phyloP scores from a whole-genome alignment of 140 eudicot genomes.

The Flaveria floridana region DNA sequence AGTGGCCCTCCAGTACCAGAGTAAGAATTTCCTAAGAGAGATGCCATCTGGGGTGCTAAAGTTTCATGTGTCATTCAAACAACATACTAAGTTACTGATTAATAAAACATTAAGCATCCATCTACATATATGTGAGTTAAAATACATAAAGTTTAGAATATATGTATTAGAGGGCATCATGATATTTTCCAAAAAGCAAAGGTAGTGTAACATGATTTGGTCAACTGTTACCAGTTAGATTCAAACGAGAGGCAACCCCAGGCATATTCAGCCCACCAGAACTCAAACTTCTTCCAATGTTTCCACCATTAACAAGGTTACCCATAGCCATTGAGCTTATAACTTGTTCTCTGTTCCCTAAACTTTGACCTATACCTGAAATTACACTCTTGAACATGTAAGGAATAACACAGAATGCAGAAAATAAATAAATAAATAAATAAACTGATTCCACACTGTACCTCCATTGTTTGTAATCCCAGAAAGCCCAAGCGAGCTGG shows the following conservation, averaged over 20 bases:
- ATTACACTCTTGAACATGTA: slow-evolving; percentile 30
- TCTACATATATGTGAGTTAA: neutral
- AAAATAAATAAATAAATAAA: neutral
- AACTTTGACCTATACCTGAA: slow-evolving; percentile 53
- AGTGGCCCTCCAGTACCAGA: slow-evolving; percentile 70
- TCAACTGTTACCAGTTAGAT: slow-evolving; percentile 59
- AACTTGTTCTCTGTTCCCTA: slow-evolving; percentile 70
- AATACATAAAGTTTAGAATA: slow-evolving; percentile 7
- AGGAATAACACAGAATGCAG: slow-evolving; percentile 18
- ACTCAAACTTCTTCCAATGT: slow-evolving; percentile 63
- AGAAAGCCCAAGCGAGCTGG: slow-evolving; percentile 70
- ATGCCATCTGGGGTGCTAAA: slow-evolving; percentile 83
- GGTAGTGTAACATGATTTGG: neutral
- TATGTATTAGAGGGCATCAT: neutral
- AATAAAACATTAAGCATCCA: neutral
- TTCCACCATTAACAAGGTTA: slow-evolving; percentile 63
- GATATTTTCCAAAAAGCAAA: neutral
- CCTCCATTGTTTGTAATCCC: slow-evolving; percentile 77
- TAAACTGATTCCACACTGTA: slow-evolving; percentile 29
- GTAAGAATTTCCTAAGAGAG: slow-evolving; percentile 75
- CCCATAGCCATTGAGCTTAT: slow-evolving; percentile 67
- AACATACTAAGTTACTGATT: slow-evolving; percentile 24
- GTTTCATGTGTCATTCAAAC: slow-evolving; percentile 38
- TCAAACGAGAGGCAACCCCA: slow-evolving; percentile 72
- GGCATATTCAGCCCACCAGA: slow-evolving; percentile 68